A percentile compares a stretch with the other conserved stretches of the same genome.
Evolutionary conservation across 768 basidiomycete species (phyloP).

Genomic region (Kwoniella sp.): DNA sequence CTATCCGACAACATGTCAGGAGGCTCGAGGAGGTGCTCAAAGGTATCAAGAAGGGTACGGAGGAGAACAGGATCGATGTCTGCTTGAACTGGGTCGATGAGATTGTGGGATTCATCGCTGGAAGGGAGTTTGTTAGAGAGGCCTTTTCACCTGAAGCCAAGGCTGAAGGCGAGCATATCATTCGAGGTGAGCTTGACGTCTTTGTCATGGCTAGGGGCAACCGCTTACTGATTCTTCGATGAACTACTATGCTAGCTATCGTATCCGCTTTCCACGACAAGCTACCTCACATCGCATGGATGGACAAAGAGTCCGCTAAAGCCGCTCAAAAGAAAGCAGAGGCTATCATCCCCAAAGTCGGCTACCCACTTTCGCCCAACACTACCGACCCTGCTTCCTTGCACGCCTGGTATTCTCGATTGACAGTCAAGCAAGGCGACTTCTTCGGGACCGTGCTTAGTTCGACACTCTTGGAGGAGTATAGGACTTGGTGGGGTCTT

Average conservation of each 20-base stretch:
- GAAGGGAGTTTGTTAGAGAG: conserved; percentile 71
- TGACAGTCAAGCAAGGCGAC: conserved; percentile 66
- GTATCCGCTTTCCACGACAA: conserved; percentile 79
- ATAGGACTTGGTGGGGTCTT: conserved; percentile 73
- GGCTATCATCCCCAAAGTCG: conserved; percentile 84
- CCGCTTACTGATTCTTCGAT: neutral
- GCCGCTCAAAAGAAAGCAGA: conserved; percentile 86
- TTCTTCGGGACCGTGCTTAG: conserved; percentile 84
- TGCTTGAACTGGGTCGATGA: conserved; percentile 74
- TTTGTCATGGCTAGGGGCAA: too few species aligned
- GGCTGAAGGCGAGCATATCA: conserved; percentile 77
- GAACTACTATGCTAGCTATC: too few species aligned
- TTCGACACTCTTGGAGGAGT: conserved; percentile 64
- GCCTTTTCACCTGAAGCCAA: conserved; percentile 66
- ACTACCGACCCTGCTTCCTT: conserved; percentile 71
- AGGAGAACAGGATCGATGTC: conserved; percentile 79
- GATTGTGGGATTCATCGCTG: conserved; percentile 82
- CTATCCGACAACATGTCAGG: conserved; percentile 75
- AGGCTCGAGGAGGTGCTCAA: conserved; percentile 70
- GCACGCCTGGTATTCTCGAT: conserved; percentile 68
- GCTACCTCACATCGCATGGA: conserved; percentile 77
- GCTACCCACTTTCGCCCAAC: conserved; percentile 85
- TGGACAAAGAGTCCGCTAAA: conserved; percentile 78
- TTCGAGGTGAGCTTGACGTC: conserved; percentile 62
- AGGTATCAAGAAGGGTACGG: conserved; percentile 83